Percentiles rank a stretch among this genome's conserved stretches.
phyloP scores from a whole-genome alignment of 345 rosid species.

The Eucalyptus tenuipes region DNA sequence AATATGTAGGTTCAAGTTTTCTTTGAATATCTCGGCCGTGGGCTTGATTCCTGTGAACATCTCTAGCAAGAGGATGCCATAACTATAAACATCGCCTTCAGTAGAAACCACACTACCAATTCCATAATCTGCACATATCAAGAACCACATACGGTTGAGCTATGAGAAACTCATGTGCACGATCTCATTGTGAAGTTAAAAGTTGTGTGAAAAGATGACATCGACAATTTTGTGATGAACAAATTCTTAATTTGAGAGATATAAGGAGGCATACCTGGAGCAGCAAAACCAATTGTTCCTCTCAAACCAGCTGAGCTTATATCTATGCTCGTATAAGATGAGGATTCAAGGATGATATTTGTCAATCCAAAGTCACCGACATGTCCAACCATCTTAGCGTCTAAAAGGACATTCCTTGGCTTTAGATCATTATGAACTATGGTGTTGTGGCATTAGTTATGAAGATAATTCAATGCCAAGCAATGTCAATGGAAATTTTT shows the following conservation, averaged over 20 bases:
- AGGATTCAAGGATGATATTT: too few relatives aligned
- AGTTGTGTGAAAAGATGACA: not conserved
- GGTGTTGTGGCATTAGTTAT: too few relatives aligned
- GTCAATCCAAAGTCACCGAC: too few relatives aligned
- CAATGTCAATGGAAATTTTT: fast-evolving
- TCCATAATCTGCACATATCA: conserved; percentile 5
- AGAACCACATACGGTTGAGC: fast-evolving
- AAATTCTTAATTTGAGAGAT: not conserved
- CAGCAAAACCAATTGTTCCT: too few relatives aligned
- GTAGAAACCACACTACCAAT: not conserved
- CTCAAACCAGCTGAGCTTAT: too few relatives aligned
- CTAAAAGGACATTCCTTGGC: too few relatives aligned
- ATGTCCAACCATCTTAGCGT: fast-evolving
- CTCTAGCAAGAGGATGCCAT: conserved; percentile 13
- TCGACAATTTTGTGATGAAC: fast-evolving
- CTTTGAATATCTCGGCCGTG: conserved; percentile 1
- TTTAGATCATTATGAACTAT: too few relatives aligned
- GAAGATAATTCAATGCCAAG: too few relatives aligned
- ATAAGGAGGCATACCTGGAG: fast-evolving
- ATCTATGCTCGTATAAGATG: fast-evolving
- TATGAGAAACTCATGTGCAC: not conserved
- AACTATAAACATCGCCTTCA: conserved; percentile 13
- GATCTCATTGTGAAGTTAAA: fast-evolving
- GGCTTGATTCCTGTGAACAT: conserved; percentile 9
- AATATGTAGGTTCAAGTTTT: not conserved